phyloP scores from a whole-genome alignment of 495 filamentous ascomycete genomes.

The Aspergillus carlsbadensis region DNA sequence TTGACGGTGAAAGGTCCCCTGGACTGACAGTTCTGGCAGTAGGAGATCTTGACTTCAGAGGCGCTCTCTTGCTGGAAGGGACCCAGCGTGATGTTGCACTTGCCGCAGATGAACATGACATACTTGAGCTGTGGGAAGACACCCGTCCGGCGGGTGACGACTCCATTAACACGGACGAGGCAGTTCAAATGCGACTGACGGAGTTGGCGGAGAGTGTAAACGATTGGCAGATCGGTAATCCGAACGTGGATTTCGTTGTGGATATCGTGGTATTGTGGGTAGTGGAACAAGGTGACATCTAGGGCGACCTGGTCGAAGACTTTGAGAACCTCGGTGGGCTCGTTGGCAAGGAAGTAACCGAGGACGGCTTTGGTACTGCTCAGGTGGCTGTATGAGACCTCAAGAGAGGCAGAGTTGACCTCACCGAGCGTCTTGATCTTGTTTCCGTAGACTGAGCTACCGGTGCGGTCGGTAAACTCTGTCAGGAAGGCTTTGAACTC shows the following conservation, averaged over 20 bases:
- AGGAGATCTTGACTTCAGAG: conserved; percentile 91
- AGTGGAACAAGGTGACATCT: conserved; percentile 91
- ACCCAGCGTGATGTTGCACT: conserved; percentile 88
- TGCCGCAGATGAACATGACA: conserved; percentile 93
- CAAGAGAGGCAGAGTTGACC: conserved; percentile 91
- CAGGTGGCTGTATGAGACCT: conserved; percentile 94
- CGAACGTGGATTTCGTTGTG: conserved; percentile 98
- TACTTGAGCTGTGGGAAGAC: conserved; percentile 99
- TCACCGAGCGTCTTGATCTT: conserved; percentile 92
- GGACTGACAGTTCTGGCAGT: conserved; percentile 97
- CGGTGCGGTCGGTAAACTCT: conserved; percentile 85
- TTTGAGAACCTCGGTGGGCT: conserved; percentile 88
- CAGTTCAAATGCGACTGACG: conserved; percentile 97
- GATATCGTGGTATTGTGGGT: conserved; percentile 96
- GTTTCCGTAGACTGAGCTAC: conserved; percentile 89
- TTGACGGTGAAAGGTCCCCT: conserved; percentile 94
- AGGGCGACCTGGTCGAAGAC: conserved; percentile 97
- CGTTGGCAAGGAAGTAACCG: conserved; percentile 97
- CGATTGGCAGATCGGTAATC: conserved; percentile 89
- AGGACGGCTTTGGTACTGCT: conserved; percentile 87
- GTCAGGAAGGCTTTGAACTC: conserved; percentile 98
- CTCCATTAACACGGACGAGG: conserved; percentile 89
- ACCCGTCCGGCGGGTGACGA: conserved; percentile 93
- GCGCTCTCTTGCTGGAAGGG: conserved; percentile 98
- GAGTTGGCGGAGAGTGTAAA: conserved; percentile 95